phyloP scores from a whole-genome alignment of 1,284 basidiomycete genomes.

The Amylostereum areolatum region DNA sequence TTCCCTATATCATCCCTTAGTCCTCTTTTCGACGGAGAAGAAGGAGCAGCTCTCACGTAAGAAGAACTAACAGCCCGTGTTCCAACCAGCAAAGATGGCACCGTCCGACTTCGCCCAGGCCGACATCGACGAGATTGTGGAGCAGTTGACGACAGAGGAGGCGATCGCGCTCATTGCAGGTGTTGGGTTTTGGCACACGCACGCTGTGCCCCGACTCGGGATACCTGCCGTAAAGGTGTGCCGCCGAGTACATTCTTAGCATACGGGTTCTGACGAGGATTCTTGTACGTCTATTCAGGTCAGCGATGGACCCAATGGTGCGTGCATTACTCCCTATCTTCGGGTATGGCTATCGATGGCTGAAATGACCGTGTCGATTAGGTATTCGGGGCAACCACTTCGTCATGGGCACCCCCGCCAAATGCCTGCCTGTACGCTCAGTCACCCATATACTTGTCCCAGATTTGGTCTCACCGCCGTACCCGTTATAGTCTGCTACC shows the following conservation, averaged over 20 bases:
- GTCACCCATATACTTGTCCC: background rate
- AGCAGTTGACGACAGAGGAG: conserved; percentile 64
- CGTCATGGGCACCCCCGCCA: conserved; percentile 46
- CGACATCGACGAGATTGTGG: conserved; percentile 52
- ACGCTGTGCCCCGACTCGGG: conserved; percentile 54
- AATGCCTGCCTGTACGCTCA: conserved; percentile 51
- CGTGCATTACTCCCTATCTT: conserved; percentile 6
- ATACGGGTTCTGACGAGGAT: background rate
- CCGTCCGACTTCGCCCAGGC: conserved; percentile 65
- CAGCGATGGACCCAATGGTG: conserved; percentile 71
- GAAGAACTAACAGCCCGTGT: too few relatives aligned
- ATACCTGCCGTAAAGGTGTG: conserved; percentile 67
- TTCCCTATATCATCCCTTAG: too few relatives aligned
- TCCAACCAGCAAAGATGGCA: conserved; percentile 34
- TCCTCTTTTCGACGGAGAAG: too few relatives aligned
- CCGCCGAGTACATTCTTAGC: background rate
- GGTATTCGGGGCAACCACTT: conserved; percentile 32
- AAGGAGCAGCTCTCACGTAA: too few relatives aligned
- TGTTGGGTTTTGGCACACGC: conserved; percentile 74
- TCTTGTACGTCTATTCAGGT: conserved; percentile 33
- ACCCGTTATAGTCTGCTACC: conserved; percentile 50
- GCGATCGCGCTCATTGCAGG: conserved; percentile 66
- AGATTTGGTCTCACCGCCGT: background rate
- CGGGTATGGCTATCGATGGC: too few relatives aligned
- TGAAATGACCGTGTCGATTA: conserved; percentile 6